Evolutionary conservation across 164 flowering plant genomes (phyloP).

Genomic region (Buxus sempervirens): DNA sequence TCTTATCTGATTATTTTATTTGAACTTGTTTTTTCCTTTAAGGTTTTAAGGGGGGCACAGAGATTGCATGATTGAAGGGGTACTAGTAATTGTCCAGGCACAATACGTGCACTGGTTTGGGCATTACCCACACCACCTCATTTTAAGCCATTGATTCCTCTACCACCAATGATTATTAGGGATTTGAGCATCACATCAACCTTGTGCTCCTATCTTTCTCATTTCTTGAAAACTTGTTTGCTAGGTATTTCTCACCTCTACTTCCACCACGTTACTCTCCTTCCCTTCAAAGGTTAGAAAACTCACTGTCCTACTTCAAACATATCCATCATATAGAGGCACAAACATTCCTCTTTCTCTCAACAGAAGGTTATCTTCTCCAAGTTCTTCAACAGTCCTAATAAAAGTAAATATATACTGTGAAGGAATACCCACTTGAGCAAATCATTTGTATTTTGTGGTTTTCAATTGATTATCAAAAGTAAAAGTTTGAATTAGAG

Average conservation of each 20-base stretch:
- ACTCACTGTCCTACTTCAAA: no score
- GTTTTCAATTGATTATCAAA: neutral
- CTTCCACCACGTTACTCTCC: neutral
- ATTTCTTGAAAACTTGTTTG: neutral
- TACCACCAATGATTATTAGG: constrained; percentile 4
- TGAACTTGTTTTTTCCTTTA: neutral
- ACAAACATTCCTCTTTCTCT: no score
- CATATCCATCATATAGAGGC: no score
- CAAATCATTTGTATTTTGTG: neutral
- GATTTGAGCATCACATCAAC: constrained; percentile 10
- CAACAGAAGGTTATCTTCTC: neutral
- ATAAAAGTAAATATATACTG: neutral
- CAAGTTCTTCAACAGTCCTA: neutral
- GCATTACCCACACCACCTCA: constrained; percentile 9
- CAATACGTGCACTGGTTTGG: constrained; percentile 6
- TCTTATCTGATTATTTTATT: no score
- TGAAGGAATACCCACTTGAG: neutral
- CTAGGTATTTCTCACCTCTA: neutral
- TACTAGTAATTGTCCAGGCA: constrained; percentile 11
- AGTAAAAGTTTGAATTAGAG: neutral
- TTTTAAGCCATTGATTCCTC: constrained; percentile 21
- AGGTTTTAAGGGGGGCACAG: constrained; percentile 3
- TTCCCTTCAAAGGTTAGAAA: neutral
- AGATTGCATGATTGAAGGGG: constrained; percentile 19
- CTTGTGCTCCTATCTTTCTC: constrained; percentile 6